These are phyloP conservation scores for Cymbopogon flexuosus DNA, from an alignment of 202 grass and related monocot species.

Conservation along the genomic window DNA sequence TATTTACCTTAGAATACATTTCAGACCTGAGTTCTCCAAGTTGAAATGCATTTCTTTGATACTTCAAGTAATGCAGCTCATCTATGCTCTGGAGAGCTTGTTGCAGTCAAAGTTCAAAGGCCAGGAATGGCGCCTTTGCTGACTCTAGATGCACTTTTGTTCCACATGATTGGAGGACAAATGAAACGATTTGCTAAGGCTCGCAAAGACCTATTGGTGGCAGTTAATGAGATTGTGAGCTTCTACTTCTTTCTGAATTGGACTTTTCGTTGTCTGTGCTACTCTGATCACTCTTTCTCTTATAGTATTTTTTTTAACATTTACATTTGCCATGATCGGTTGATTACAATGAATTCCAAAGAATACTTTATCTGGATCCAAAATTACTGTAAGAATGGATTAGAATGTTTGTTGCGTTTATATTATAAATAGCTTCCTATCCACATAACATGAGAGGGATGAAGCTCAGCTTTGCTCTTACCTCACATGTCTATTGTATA, in stretches of 20 bases:
- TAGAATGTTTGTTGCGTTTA: background rate
- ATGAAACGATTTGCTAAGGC: conserved; percentile 91
- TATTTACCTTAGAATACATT: conserved; percentile 36
- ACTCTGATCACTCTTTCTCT: background rate
- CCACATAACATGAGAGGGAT: background rate
- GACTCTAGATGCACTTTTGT: conserved; percentile 87
- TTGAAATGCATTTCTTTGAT: conserved; percentile 89
- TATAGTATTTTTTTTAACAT: background rate
- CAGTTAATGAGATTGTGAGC: conserved; percentile 89
- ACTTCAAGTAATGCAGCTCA: conserved; percentile 98
- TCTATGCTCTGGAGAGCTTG: conserved; percentile 89
- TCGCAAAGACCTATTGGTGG: conserved; percentile 92
- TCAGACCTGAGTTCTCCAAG: conserved; percentile 40
- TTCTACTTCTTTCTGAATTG: conserved; percentile 21
- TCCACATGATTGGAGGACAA: conserved; percentile 95
- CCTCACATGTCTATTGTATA: background rate
- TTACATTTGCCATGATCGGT: background rate
- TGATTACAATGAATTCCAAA: background rate
- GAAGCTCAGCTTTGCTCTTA: background rate
- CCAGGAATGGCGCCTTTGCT: conserved; percentile 83
- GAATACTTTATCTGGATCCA: background rate
- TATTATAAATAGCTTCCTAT: conserved; percentile 4
- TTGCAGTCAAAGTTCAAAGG: conserved; percentile 92
- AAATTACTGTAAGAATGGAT: background rate
- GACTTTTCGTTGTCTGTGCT: background rate